Conservation (phyloP, 2,329 filamentous ascomycete genomes). For the Catunica adiposa region DNA sequence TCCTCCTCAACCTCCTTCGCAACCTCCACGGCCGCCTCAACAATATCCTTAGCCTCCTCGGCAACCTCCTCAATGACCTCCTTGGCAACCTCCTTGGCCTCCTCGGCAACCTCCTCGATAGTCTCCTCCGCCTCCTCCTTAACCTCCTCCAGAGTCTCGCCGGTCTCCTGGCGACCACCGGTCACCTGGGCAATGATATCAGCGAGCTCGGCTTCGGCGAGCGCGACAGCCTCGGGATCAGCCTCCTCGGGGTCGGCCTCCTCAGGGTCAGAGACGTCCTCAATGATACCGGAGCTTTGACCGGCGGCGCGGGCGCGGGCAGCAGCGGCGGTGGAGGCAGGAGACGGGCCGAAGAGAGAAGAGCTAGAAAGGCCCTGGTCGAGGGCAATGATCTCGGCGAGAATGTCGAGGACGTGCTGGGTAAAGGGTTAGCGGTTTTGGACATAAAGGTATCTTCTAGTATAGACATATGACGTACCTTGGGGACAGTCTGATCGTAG, state of each 20-base stretch:
- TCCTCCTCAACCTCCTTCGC: conserved; percentile 1
- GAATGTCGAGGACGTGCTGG: conserved; percentile 79
- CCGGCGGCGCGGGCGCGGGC: conserved; percentile 36
- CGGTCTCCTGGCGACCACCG: background rate
- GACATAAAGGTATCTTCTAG: too few species aligned
- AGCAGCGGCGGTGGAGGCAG: conserved; percentile 1
- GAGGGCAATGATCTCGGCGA: conserved; percentile 95
- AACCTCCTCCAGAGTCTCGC: conserved; percentile 1
- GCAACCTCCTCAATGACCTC: background rate
- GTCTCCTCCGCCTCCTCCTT: conserved; percentile 1
- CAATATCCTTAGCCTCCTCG: background rate
- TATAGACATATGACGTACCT: conserved; percentile 36
- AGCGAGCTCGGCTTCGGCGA: conserved; percentile 3
- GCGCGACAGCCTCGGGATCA: conserved; percentile 6
- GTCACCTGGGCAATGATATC: background rate
- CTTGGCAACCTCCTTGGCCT: background rate
- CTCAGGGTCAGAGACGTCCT: conserved; percentile 3
- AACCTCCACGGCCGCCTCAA: background rate
- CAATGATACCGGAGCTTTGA: conserved; percentile 23
- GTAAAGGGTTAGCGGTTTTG: background rate
- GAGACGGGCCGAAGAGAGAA: conserved; percentile 25
- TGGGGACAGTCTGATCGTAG: conserved; percentile 96
- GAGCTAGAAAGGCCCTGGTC: conserved; percentile 51
- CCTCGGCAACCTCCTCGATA: conserved; percentile 1
- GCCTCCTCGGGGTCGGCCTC: conserved; percentile 17